Evolutionary conservation across 768 basidiomycete genomes (phyloP).

Genomic region (Chiua virens): DNA sequence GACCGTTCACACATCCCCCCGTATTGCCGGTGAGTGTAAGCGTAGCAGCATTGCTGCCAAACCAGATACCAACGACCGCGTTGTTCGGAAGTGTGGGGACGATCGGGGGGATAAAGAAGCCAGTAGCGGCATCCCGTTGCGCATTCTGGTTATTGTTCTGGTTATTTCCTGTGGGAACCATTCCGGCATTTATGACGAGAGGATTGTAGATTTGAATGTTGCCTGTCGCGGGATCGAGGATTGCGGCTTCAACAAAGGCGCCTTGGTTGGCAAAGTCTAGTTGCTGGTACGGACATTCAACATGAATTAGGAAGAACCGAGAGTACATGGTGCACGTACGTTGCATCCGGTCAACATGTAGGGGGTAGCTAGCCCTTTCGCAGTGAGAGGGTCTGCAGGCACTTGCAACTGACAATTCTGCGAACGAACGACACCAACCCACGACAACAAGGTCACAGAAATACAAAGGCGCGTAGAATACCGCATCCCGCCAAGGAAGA

Average conservation of each 20-base stretch:
- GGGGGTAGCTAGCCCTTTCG: slow-evolving; percentile 27
- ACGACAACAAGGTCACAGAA: slow-evolving; percentile 15
- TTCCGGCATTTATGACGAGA: slow-evolving; percentile 31
- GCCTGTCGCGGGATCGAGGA: slow-evolving; percentile 29
- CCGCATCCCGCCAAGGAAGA: slow-evolving; percentile 12
- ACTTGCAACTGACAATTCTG: slow-evolving; percentile 25
- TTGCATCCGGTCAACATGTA: slow-evolving; percentile 29
- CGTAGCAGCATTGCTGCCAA: slow-evolving; percentile 26
- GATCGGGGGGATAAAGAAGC: slow-evolving; percentile 22
- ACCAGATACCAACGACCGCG: slow-evolving; percentile 28
- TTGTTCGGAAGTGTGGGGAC: slow-evolving; percentile 23
- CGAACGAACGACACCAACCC: slow-evolving; percentile 13
- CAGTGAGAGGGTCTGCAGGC: slow-evolving; percentile 22
- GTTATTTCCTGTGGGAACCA: slow-evolving; percentile 15
- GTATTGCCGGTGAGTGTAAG: slow-evolving; percentile 24
- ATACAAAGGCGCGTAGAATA: slow-evolving; percentile 5
- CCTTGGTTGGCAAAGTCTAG: slow-evolving; percentile 27
- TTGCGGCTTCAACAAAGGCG: slow-evolving; percentile 27
- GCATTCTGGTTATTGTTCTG: not conserved
- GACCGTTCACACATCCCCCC: slow-evolving; percentile 22
- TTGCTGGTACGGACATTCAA: slow-evolving; percentile 17
- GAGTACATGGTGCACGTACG: slow-evolving; percentile 4
- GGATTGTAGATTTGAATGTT: slow-evolving; percentile 27
- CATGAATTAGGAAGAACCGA: not conserved
- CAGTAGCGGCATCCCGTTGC: slow-evolving; percentile 15